Base-by-base conservation (phyloP, 2,329 filamentous ascomycete genomes). In the Lecanicillium sp. region DNA sequence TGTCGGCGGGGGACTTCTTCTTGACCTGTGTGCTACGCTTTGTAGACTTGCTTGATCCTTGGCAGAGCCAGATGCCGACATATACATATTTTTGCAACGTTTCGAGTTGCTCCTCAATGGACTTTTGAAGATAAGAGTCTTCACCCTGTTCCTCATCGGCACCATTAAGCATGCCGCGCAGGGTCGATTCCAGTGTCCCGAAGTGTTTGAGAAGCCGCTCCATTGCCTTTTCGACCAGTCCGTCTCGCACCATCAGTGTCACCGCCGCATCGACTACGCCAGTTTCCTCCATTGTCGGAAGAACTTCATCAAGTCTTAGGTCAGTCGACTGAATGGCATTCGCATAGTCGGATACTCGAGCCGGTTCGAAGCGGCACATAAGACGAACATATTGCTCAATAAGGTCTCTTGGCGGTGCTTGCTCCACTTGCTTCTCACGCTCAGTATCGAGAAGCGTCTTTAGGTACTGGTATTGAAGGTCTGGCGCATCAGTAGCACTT, bases 51-150 rank as follows among this genome's bases (percentile, higher is more conserved):
- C 78, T 87, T 56, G 95, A 87, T 2, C 83, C 79, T 60, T 94
- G 87, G 51, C 92, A 97, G 11, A 98, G 69, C 92, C 92, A 98
- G 36, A 94, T 90, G 12, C 94, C 92, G 2, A 98, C 87, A 46
- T 88, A 82, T 2, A 83, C 79, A 60, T 95, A 97, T 57, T 94
- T 96, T 44, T 94, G 81, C 14, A 98, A 65, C 1, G 83, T 80
- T 41, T 79, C 75, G 4, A 95, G 69, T 2, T 95, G 69, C 41
- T 89, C 83, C 40, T 83, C 76, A 1, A 83, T 77, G 0, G 84
- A 76, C 45, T 82, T 77, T 43, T 79, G 74, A 3, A 81, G 45
- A 22, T 65, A 55, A 12, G 47, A 35, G 2, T 66, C 60, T 1
- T 71, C 64, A 40, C 82, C 73, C 2, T 70, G 69, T 19, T 73